Percentiles rank a stretch among this genome's conserved stretches.
Evolutionary conservation across 31 red algal genomes (phyloP).

Genomic region (Odonthalia washingtoniensis): DNA sequence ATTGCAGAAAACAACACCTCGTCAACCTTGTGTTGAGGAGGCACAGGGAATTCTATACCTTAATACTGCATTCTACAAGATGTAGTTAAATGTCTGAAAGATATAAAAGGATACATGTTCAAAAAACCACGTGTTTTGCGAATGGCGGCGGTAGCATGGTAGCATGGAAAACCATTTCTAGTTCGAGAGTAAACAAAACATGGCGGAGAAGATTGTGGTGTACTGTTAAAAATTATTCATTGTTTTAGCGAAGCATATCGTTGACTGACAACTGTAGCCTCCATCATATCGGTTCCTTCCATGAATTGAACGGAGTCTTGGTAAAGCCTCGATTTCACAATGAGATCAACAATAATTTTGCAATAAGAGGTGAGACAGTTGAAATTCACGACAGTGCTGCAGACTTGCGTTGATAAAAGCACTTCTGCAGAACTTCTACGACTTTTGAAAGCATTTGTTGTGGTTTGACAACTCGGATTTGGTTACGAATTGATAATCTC

Average conservation of each 20-base stretch:
- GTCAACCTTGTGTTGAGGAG: conserved; percentile 40
- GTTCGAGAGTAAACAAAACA: conserved; percentile 15
- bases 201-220: neutral
- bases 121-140: conserved; percentile 31
- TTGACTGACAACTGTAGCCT: conserved; percentile 45
- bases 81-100: no score
- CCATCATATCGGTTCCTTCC: conserved; percentile 37
- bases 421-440: conserved; percentile 16
- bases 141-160: conserved; percentile 26
- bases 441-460: conserved; percentile 42
- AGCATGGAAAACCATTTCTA: conserved; percentile 12
- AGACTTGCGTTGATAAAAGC: neutral
- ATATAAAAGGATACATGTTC: conserved; percentile 39
- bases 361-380: conserved; percentile 31
- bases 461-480: conserved; percentile 29
- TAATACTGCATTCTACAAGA: conserved; percentile 49
- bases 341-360: conserved; percentile 1
- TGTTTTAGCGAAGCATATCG: conserved; percentile 7
- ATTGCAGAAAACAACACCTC: conserved; percentile 31
- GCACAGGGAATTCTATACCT: conserved; percentile 25
- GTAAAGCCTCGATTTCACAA: neutral
- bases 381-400: neutral
- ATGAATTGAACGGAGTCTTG: neutral
- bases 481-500: conserved; percentile 11
- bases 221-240: conserved; percentile 21